Evolutionary conservation across 2,329 filamentous ascomycete genomes (phyloP).

Genomic region (Phaeosphaeria sp.): DNA sequence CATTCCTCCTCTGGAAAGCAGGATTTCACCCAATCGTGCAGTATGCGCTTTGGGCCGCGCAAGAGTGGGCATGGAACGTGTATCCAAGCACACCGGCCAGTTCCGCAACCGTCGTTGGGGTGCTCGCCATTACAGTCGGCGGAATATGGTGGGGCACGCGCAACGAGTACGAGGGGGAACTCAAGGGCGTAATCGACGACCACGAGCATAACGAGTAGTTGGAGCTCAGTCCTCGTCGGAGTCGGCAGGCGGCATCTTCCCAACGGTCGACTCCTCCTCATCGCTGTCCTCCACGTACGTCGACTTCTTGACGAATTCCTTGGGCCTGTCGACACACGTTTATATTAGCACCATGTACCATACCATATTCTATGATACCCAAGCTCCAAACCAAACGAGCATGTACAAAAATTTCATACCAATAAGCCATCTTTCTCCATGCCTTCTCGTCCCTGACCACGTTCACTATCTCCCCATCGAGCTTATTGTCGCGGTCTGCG

Average conservation of each 20-base stretch:
- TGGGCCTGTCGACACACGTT: conserved; percentile 67
- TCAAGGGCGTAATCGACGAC: conserved; percentile 33
- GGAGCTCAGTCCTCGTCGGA: conserved; percentile 69
- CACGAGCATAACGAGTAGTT: conserved; percentile 46
- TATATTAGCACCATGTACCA: conserved; percentile 23
- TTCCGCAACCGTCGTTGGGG: conserved; percentile 72
- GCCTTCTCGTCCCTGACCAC: conserved; percentile 88
- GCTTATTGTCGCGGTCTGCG: conserved; percentile 74
- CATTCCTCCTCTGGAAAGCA: conserved; percentile 83
- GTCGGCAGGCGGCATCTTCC: conserved; percentile 83
- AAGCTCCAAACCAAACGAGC: background rate
- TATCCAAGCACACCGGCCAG: conserved; percentile 79
- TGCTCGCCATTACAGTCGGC: conserved; percentile 70
- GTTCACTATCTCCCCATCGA: conserved; percentile 89
- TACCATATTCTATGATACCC: conserved; percentile 9
- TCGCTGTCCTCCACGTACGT: conserved; percentile 69
- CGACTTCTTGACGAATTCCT: conserved; percentile 73
- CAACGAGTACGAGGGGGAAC: conserved; percentile 49
- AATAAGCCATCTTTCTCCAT: conserved; percentile 90
- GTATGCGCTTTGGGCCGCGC: conserved; percentile 73
- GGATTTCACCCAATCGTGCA: conserved; percentile 72
- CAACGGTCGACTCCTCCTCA: conserved; percentile 79
- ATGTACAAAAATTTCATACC: conserved; percentile 54
- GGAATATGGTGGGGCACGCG: conserved; percentile 66
- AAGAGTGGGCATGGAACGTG: conserved; percentile 94